Evolutionary conservation across 805 yeast species (phyloP).

Genomic region (Kodamaea hsintzibuensis): DNA sequence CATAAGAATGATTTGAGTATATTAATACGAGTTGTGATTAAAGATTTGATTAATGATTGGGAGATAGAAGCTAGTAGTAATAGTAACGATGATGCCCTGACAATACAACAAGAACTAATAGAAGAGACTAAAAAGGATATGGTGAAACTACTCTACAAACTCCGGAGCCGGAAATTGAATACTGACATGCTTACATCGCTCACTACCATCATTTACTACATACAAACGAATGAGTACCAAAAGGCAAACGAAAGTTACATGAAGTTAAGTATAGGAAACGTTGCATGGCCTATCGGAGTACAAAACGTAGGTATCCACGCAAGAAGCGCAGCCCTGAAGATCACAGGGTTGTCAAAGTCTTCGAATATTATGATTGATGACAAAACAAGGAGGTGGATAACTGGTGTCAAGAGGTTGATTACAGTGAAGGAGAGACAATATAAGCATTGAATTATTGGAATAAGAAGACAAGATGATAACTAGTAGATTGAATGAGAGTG

Average conservation of each 20-base stretch:
- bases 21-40: conserved; percentile 51
- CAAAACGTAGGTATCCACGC: conserved; percentile 77
- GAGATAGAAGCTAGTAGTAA: conserved; percentile 18
- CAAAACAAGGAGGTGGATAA: conserved; percentile 71
- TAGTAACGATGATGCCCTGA: conserved; percentile 10
- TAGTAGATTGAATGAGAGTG: no score
- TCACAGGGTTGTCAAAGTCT: conserved; percentile 47
- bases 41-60: conserved; percentile 47
- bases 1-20: conserved; percentile 30
- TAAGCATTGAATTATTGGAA: no score
- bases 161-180: conserved; percentile 39
- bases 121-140: conserved; percentile 46
- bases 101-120: conserved; percentile 16
- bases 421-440: conserved; percentile 32
- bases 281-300: conserved; percentile 92
- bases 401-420: conserved; percentile 71
- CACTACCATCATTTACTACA: conserved; percentile 56
- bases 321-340: conserved; percentile 60
- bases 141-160: conserved; percentile 48
- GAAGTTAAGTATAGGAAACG: conserved; percentile 79
- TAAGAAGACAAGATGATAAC: no score
- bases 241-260: conserved; percentile 69
- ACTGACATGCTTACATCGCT: conserved; percentile 52
- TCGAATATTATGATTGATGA: conserved; percentile 84
- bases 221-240: conserved; percentile 54